Percentiles rank a stretch among this genome's conserved stretches.
Conservation (phyloP, 2,329 filamentous ascomycete species). For the Fusarium sp. region DNA sequence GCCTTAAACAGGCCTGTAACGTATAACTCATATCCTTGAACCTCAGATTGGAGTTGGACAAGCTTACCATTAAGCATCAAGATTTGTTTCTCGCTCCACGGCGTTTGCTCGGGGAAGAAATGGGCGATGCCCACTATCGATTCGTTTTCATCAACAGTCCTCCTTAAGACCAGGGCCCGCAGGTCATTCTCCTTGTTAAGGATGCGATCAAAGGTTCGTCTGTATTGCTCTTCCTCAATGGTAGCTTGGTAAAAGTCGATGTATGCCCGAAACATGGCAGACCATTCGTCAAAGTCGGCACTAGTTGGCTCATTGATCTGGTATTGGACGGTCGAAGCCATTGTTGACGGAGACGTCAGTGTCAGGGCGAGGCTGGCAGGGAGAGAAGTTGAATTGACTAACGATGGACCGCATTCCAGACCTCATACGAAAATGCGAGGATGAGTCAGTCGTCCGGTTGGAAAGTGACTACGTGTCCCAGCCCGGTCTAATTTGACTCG, state of each 20-base stretch:
- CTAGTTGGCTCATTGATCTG: conserved; percentile 10
- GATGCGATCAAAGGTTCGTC: conserved; percentile 21
- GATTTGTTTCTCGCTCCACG: conserved; percentile 34
- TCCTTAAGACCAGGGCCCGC: conserved; percentile 16
- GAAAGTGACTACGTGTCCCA: not conserved
- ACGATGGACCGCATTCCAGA: not conserved
- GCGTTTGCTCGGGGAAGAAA: conserved; percentile 35
- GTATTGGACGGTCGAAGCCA: conserved; percentile 13
- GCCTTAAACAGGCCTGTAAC: too few relatives aligned
- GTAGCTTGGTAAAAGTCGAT: conserved; percentile 27
- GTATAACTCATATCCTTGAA: not conserved
- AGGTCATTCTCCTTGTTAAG: conserved; percentile 16
- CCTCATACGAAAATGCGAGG: not conserved
- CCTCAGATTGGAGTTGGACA: not conserved
- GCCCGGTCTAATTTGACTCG: not conserved
- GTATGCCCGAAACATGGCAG: conserved; percentile 20
- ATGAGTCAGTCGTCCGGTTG: not conserved
- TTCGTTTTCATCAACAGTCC: not conserved
- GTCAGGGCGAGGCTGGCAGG: not conserved
- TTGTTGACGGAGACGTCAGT: not conserved
- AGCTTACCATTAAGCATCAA: conserved; percentile 22
- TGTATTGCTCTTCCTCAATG: conserved; percentile 26
- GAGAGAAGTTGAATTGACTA: not conserved
- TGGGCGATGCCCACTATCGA: conserved; percentile 22
- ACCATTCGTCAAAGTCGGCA: conserved; percentile 23